Conservation (phyloP, 2,329 filamentous ascomycete genomes). For the Colletotrichum somersetense region DNA sequence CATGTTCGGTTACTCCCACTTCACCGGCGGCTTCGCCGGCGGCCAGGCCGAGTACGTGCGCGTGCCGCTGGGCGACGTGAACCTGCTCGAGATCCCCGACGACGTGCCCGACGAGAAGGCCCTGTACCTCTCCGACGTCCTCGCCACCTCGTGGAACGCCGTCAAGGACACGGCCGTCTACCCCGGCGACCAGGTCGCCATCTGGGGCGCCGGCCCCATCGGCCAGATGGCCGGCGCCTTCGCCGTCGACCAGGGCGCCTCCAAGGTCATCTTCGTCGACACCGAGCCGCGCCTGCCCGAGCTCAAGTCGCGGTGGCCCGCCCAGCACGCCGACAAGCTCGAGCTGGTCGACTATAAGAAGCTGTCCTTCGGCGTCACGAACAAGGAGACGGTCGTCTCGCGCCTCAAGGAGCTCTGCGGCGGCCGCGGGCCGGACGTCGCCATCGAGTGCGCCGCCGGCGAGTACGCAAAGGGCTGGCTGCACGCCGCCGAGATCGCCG, state of each 20-base stretch:
- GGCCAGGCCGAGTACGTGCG: conserved; percentile 90
- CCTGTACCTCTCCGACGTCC: conserved; percentile 84
- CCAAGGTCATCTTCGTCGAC: conserved; percentile 83
- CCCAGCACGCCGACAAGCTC: conserved; percentile 63
- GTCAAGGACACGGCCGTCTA: conserved; percentile 89
- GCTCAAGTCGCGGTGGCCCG: conserved; percentile 71
- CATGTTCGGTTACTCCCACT: conserved; percentile 80
- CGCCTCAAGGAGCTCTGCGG: conserved; percentile 80
- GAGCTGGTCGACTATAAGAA: conserved; percentile 77
- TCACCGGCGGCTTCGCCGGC: conserved; percentile 88
- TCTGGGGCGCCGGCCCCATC: conserved; percentile 89
- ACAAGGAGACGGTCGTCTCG: conserved; percentile 73
- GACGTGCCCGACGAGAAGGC: conserved; percentile 86
- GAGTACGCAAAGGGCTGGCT: conserved; percentile 73
- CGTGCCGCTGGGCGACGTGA: conserved; percentile 84
- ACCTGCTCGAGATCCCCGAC: conserved; percentile 83
- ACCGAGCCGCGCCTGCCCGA: conserved; percentile 77
- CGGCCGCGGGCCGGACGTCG: conserved; percentile 80
- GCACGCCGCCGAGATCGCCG: conserved; percentile 68
- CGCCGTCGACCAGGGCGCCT: conserved; percentile 79
- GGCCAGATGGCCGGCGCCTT: conserved; percentile 88
- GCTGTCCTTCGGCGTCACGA: conserved; percentile 69
- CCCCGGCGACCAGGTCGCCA: conserved; percentile 80
- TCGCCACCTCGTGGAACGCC: conserved; percentile 83
- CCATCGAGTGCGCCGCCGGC: conserved; percentile 74